Base-by-base conservation (phyloP, 306 rosid species). In the Myrica gale region DNA sequence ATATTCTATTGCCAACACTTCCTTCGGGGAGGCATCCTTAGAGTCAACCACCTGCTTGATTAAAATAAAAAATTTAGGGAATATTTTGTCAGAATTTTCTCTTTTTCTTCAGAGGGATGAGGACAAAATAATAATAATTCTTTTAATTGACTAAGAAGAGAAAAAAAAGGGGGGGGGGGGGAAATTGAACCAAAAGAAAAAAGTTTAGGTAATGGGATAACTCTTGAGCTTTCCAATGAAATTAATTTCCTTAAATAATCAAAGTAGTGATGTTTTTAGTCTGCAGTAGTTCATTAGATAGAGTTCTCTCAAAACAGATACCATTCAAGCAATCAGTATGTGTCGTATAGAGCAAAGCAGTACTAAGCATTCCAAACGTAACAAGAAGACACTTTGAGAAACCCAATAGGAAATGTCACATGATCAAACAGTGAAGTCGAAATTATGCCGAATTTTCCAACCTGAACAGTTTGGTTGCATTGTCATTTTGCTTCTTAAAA, bases 1-100 rank as follows among this genome's bases (percentile, higher is more conserved):
- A 87, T 90, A 74, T 78, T 92, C 99, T 51, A 92, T 90, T 51
- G 99, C 94, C 87, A 92, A 87, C 72, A 88, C 84, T 89, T 90
- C 96, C 86, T 88, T 91, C 58, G 97, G 94, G 71, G 96, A 76
- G 71, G 84, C 81, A 79, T 78, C 74, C 75, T 88, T 93, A 81
- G 84, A 85, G 67, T 88, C 91, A 76, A 52, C 57, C 73, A 66
- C 89, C 97, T 88, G 91, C 75, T 52, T 75, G 53, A 47, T 54
- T 77, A 84, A 69, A 43, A 74, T 62, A 50, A 39, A 23, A 79
- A 42, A 57, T 26, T 42, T 44, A 83, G 80, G 48, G 74, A 71
- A 21, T 73, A 32, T 42, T 44, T 62, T 5, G 67, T 68, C 37
- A 26, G 53, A 81, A 74, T 20, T 66, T 32, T 32, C 9, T 66